Evolutionary conservation across 768 basidiomycete genomes (phyloP).

Genomic region (Lactifluus piperatus): DNA sequence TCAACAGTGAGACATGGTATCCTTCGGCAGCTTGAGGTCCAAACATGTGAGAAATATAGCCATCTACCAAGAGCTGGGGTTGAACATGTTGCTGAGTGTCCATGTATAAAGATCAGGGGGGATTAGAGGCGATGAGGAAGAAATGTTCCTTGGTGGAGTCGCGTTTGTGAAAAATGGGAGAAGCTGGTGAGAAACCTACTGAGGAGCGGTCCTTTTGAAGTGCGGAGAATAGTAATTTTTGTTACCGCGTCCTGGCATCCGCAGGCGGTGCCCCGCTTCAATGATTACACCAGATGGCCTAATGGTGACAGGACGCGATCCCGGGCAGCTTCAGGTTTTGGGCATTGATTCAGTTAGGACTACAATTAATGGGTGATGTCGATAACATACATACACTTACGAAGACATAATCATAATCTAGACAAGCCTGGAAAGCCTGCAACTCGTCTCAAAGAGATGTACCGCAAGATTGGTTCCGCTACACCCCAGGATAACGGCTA

Average conservation of each 20-base stretch:
- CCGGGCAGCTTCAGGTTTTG: neutral
- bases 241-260: neutral
- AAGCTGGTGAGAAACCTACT: neutral
- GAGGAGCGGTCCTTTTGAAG: neutral
- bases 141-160: neutral
- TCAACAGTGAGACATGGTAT: neutral
- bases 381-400: neutral
- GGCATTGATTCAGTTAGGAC: no score
- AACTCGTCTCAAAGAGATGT: neutral
- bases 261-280: neutral
- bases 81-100: neutral
- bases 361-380: no score
- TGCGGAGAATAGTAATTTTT: neutral
- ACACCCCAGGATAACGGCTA: neutral
- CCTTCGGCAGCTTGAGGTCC: neutral
- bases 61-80: neutral
- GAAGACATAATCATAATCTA: neutral
- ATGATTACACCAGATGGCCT: neutral
- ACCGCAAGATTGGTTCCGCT: neutral
- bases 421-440: neutral
- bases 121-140: neutral
- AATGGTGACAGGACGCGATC: neutral
- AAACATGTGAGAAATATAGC: conserved; percentile 1
- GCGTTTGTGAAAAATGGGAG: neutral
- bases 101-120: neutral